Conservation (phyloP, 192 early-diverging fungal species). For the Ambispora gerdemannii region DNA sequence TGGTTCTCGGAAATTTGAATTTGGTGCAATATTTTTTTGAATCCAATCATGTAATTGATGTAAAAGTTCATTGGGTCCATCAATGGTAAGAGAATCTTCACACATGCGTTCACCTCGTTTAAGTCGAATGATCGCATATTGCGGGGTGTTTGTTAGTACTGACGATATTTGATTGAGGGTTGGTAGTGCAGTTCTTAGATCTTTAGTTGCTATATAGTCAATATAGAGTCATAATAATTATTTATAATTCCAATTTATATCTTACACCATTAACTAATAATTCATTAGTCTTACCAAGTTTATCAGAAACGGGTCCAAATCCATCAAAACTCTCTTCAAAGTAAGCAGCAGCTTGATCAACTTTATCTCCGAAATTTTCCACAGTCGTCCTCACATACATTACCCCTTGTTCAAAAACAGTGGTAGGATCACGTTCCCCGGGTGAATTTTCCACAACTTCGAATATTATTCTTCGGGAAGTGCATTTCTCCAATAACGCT, state of each 20-base stretch:
- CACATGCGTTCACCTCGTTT: not conserved
- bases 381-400: slow-evolving; percentile 3
- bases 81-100: not conserved
- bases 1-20: not conserved
- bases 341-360: not conserved
- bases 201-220: not conserved
- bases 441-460: not conserved
- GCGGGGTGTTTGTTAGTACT: not conserved
- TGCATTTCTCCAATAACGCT: not conserved
- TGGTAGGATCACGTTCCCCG: not conserved
- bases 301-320: not conserved
- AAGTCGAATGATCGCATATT: not conserved
- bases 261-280: too few species aligned
- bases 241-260: too few species aligned
- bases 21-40: not conserved
- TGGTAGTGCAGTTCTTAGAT: not conserved
- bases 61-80: not conserved
- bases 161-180: not conserved
- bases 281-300: not conserved
- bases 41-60: not conserved
- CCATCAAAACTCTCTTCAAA: not conserved
- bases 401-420: not conserved
- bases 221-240: too few species aligned
- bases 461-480: not conserved
- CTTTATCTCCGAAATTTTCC: not conserved